Evolutionary conservation across 2,329 filamentous ascomycete species (phyloP).

Genomic region (Calycina herbarum): DNA sequence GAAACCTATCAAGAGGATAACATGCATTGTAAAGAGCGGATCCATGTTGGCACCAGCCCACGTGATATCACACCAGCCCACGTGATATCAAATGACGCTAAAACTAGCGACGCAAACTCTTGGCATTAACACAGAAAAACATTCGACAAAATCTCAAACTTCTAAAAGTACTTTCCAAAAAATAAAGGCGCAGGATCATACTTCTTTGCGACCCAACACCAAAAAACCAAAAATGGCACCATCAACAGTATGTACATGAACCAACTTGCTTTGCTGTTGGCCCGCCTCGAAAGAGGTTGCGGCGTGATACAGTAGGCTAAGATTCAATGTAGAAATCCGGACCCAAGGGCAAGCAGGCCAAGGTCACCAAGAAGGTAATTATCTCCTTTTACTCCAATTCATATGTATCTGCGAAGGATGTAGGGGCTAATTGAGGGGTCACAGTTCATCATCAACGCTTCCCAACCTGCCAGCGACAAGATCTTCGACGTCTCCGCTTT

Average conservation of each 20-base stretch:
- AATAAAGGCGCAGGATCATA: slow-evolving; percentile 46
- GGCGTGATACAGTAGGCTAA: slow-evolving; percentile 94
- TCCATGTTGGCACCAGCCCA: not conserved
- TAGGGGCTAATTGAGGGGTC: slow-evolving; percentile 8
- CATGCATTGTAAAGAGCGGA: too few relatives aligned
- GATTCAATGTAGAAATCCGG: slow-evolving; percentile 56
- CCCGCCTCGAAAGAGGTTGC: slow-evolving; percentile 52
- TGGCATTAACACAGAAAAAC: slow-evolving; percentile 26
- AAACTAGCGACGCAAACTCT: slow-evolving; percentile 25
- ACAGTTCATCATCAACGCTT: slow-evolving; percentile 99
- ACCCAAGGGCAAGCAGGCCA: slow-evolving; percentile 70
- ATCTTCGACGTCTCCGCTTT: slow-evolving; percentile 99
- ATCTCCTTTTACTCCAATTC: slow-evolving; percentile 9
- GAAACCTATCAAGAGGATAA: too few relatives aligned
- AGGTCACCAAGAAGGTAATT: slow-evolving; percentile 54
- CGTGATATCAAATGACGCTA: not conserved
- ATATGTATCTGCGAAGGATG: not conserved
- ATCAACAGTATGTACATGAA: slow-evolving; percentile 79
- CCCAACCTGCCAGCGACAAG: slow-evolving; percentile 97
- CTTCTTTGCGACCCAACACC: slow-evolving; percentile 68
- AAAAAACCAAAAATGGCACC: slow-evolving; percentile 72
- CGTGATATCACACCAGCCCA: not conserved
- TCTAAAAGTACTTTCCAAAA: slow-evolving; percentile 19
- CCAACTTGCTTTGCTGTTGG: slow-evolving; percentile 93
- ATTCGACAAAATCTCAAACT: slow-evolving; percentile 8